Conservation (phyloP, 805 yeast species). For the Saitoella complicata region DNA sequence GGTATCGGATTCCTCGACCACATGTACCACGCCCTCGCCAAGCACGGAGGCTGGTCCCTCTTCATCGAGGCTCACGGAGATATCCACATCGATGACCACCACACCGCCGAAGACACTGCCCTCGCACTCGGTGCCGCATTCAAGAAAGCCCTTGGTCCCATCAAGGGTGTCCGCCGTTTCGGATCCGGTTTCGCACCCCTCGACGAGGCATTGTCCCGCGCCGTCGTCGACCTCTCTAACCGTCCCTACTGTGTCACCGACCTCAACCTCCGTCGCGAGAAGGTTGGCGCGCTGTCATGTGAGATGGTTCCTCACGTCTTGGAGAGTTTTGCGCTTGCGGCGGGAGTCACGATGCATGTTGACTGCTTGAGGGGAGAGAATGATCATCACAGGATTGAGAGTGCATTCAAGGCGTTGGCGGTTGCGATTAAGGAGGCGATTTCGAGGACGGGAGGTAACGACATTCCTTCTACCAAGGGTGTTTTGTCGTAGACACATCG, state of each 20-base stretch:
- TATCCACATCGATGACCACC: slow-evolving; percentile 92
- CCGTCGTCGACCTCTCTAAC: slow-evolving; percentile 89
- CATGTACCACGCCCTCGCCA: slow-evolving; percentile 93
- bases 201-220: slow-evolving; percentile 89
- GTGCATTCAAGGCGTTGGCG: slow-evolving; percentile 93
- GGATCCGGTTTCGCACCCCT: slow-evolving; percentile 90
- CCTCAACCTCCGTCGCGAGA: slow-evolving; percentile 79
- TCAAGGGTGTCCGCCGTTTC: slow-evolving; percentile 81
- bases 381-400: slow-evolving; percentile 92
- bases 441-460: slow-evolving; percentile 68
- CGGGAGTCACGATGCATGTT: slow-evolving; percentile 81
- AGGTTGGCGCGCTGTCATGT: slow-evolving; percentile 76
- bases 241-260: slow-evolving; percentile 86
- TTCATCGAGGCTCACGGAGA: slow-evolving; percentile 85
- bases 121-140: slow-evolving; percentile 83
- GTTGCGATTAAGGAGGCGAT: slow-evolving; percentile 79
- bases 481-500: slow-evolving; percentile 31
- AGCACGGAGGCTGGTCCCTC: slow-evolving; percentile 92
- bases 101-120: slow-evolving; percentile 89
- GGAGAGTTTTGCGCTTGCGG: slow-evolving; percentile 86
- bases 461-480: slow-evolving; percentile 93
- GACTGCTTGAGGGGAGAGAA: slow-evolving; percentile 87
- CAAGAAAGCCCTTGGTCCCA: slow-evolving; percentile 75
- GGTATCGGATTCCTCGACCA: slow-evolving; percentile 95
- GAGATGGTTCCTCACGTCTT: slow-evolving; percentile 98